Conservation (phyloP, 1,139 yeast genomes). For the Tardiomyces depauwii region DNA sequence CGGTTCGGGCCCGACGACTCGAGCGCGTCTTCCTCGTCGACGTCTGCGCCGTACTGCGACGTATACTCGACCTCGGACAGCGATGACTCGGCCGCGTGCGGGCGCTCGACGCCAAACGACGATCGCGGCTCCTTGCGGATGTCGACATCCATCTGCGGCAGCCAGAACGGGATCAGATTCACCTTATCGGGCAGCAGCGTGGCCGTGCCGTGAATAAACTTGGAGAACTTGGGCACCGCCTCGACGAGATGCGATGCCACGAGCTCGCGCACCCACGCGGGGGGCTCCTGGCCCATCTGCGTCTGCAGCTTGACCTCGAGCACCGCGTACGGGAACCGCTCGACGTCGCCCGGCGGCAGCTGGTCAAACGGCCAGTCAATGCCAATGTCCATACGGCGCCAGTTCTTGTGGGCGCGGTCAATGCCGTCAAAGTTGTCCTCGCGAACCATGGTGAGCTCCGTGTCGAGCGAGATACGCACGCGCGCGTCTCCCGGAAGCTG, state of each 20-base stretch:
- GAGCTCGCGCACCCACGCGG: constrained; percentile 90
- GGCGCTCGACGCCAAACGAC: constrained; percentile 53
- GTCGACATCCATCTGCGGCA: constrained; percentile 96
- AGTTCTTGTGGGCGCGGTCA: constrained; percentile 82
- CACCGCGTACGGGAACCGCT: constrained; percentile 94
- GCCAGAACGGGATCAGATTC: constrained; percentile 86
- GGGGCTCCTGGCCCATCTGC: constrained; percentile 97
- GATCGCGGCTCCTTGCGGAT: constrained; percentile 78
- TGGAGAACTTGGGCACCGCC: constrained; percentile 95
- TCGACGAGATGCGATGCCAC: constrained; percentile 89
- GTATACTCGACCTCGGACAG: constrained; percentile 18
- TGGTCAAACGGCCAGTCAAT: constrained; percentile 92
- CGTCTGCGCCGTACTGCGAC: constrained; percentile 25
- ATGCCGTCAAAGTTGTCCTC: constrained; percentile 93
- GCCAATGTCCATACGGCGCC: constrained; percentile 98
- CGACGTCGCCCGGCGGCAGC: constrained; percentile 71
- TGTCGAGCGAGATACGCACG: constrained; percentile 93
- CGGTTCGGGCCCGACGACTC: constrained; percentile 23
- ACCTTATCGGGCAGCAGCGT: constrained; percentile 74
- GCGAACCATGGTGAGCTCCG: constrained; percentile 90
- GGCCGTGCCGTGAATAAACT: constrained; percentile 94
- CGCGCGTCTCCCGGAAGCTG: constrained; percentile 98
- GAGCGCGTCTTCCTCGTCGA: constrained; percentile 22
- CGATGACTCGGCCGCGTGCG: constrained; percentile 30
- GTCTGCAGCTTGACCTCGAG: constrained; percentile 94